These are phyloP conservation scores for Paralagenidium karlingii DNA, from an alignment of 352 stramenopile genomes.

Conservation along the genomic window DNA sequence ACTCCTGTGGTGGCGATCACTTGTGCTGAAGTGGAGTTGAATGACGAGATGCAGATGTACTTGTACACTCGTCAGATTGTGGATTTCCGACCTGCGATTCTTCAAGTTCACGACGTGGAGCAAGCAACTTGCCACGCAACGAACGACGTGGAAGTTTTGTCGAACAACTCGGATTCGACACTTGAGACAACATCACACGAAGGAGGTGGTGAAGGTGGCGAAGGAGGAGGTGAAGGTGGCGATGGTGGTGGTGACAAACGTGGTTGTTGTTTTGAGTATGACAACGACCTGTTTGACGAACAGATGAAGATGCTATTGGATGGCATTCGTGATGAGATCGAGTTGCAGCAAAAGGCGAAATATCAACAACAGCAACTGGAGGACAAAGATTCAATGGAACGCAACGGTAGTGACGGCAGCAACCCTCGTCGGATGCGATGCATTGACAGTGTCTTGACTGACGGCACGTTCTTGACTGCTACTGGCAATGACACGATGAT, in stretches of 20 bases:
- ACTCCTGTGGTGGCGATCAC: constrained; percentile 74
- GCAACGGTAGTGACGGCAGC: neutral
- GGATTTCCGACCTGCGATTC: constrained; percentile 48
- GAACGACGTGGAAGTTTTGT: neutral
- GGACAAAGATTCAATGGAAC: neutral
- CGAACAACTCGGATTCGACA: constrained; percentile 1
- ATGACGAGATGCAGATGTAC: constrained; percentile 74
- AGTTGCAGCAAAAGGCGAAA: constrained; percentile 1
- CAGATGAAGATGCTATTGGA: constrained; percentile 26
- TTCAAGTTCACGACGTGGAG: constrained; percentile 32
- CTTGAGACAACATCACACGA: constrained; percentile 5
- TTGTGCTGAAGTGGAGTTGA: constrained; percentile 72
- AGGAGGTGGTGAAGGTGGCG: neutral
- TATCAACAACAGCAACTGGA: too few species aligned
- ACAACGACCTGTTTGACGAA: constrained; percentile 22
- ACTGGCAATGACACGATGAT: too few species aligned
- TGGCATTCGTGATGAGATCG: constrained; percentile 1
- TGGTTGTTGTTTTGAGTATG: constrained; percentile 34
- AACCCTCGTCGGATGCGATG: too few species aligned
- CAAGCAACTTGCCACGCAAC: constrained; percentile 17
- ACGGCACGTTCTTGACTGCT: too few species aligned
- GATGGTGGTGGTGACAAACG: neutral
- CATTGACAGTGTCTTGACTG: too few species aligned
- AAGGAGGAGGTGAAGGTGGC: neutral
- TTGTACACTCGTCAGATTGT: constrained; percentile 80